Evolutionary conservation across 2,329 filamentous ascomycete species (phyloP), one percentile per base, ranked within the genome.

Genomic region (Cryphonectria radicalis): DNA sequence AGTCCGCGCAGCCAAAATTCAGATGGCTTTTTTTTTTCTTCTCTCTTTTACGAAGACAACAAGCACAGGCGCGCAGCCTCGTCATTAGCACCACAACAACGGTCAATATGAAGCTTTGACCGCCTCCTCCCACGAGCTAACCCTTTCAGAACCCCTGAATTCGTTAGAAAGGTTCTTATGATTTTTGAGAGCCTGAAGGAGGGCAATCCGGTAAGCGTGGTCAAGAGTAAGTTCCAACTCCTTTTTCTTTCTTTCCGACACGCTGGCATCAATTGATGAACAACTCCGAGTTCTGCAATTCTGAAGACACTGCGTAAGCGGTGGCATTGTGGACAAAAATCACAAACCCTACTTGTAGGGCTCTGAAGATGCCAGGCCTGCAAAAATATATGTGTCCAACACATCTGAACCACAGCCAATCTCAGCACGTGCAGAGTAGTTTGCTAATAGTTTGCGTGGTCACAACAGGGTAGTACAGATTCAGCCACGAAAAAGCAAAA

Each of bases 241-340:
- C 13, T 6, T 35, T n/a, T 50, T 22, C 22, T 19, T 14, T 32
- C 11, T 10, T 0, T 25, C 8, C 5, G 28, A 28, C 66, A 73
- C 40, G 69, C 60, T 35, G n/a, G 57, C 40, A 63, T 68, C 42
- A 43, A 63, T 59, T 74, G 73, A 74, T 74, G 73, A 74, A 72
- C 69, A 66, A 67, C 42, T 32, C 4, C 53, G 65, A 70, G 63
- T 74, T 75, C 74, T 75, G 74, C 74, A 75, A 75, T 74, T 63
- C 74, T 73, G 55, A 74, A 74, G 69, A 10, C 50, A 69, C 59
- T 72, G 19, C 66, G 67, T 37, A 28, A 66, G 70, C 64, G 25
- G 28, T 67, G 46, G 55, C 70, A 17, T 62, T 73, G 72, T 72
- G 67, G 72, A 74, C 43, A 71, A 70, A 60, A 63, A 73, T 70